Percentiles rank a stretch among this genome's conserved stretches.
Evolutionary conservation across 2,329 filamentous ascomycete genomes (phyloP).

Genomic region (Pseudogymnoascus sp.): DNA sequence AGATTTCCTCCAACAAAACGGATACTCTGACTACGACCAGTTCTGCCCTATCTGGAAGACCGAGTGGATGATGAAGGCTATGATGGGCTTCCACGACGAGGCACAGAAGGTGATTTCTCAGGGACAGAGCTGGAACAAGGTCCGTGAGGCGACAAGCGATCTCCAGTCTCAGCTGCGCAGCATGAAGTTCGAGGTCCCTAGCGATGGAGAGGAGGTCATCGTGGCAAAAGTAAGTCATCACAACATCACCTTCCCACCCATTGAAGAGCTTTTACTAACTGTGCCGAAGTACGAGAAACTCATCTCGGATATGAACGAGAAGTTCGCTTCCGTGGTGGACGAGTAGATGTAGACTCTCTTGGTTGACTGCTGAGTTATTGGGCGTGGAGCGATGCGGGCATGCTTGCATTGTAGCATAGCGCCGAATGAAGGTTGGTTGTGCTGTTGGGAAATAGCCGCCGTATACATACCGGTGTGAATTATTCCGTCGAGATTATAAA

Average conservation of each 20-base stretch:
- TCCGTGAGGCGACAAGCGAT: constrained; percentile 82
- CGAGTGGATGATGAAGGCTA: constrained; percentile 99
- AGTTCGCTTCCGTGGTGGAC: constrained; percentile 92
- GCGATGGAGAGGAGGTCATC: constrained; percentile 73
- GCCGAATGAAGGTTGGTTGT: constrained; percentile 4
- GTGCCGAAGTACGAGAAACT: constrained; percentile 77
- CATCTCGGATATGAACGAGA: constrained; percentile 87
- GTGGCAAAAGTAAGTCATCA: constrained; percentile 66
- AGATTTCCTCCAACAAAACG: constrained; percentile 98
- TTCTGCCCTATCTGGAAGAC: constrained; percentile 99
- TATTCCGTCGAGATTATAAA: constrained; percentile 6
- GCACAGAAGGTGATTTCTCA: constrained; percentile 90
- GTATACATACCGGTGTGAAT: constrained; percentile 10
- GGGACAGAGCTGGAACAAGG: constrained; percentile 86
- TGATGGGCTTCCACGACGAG: constrained; percentile 97
- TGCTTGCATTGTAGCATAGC: constrained; percentile 9
- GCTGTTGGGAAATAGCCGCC: constrained; percentile 7
- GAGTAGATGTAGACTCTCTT: constrained; percentile 53
- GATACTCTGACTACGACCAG: constrained; percentile 97
- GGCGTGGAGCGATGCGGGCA: background rate
- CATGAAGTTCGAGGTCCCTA: constrained; percentile 95
- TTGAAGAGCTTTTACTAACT: constrained; percentile 34
- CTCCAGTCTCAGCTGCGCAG: constrained; percentile 78
- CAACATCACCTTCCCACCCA: background rate
- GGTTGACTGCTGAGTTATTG: background rate